Base-by-base conservation (phyloP, 2,329 filamentous ascomycete species). In the Achaetomium macrosporum region DNA sequence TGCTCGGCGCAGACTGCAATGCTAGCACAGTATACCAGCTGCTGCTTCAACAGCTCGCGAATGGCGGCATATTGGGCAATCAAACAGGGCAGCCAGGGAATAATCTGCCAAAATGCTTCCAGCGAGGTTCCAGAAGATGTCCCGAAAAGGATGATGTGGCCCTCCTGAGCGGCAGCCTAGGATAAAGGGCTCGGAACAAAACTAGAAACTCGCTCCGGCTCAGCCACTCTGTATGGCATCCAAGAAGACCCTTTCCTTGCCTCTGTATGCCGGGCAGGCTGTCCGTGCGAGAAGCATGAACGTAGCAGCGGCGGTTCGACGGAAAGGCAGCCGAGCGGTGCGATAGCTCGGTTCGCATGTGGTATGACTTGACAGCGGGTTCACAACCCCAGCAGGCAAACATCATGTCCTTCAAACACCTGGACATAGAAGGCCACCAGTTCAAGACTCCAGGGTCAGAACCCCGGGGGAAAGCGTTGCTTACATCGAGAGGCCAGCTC, bases 41-140 rank as follows among this genome's bases (percentile, higher is more conserved):
- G 17, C 36, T 25, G 39, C 37, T 36, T 35, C 25, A 42, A 35
- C 11, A 13, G 12, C 37, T 13, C 46, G 30, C 39, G 33, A 50
- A 42, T 41, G 40, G 40, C 61, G 59, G 60, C 63, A 63, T 58
- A 58, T 63, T 60, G 57, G 63, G 49, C 62, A 64, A 65, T 66
- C 61, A 65, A 65, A 65, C 62, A 57, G 36, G 52, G 47, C 37
- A 35, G 54, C 54, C 54, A 57, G 53, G 53, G 50, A 20, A 53
- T 51, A 29, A 57, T 53, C 56, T 61, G 57, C 62, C 56, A 60
- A 59, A 59, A 57, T 60, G 58, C 61, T 62, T 63, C 59, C 53
- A 62, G 50, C 51, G 52, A 47, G 51, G 54, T 60, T 61, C 59
- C 58, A 60, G 61, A 63, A 63, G 42, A 51, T 50, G 52, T 56